Evolutionary conservation across 805 yeast genomes (phyloP), one percentile per base, ranked within the genome.

Genomic region (Kodamaea sagamina): DNA sequence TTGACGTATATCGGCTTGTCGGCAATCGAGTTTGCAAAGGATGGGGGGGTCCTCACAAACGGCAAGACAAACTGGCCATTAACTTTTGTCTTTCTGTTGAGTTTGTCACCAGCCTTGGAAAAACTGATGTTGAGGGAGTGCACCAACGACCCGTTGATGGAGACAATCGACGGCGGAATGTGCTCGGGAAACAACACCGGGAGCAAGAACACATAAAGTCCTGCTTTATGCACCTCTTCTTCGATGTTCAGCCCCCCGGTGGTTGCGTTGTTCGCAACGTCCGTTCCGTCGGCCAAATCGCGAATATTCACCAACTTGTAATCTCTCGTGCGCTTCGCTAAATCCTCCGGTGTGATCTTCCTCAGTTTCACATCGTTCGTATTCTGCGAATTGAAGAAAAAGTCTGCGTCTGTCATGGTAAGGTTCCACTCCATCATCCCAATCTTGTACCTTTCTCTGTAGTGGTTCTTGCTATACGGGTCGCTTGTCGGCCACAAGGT

Each of bases 1-100:
- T 83, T 84, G 26, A 86, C 88, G 58, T 82, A 85, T 12, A 86
- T 77, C 0, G 95, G 89, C 55, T 84, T 86, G 56, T 85, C 84
- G 4, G 79, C 68, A 6, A 78, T 75, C 3, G 80, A 74, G 26
- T 77, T 73, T 2, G 81, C 81, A 57, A 75, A 73, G 4, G 79
- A 74, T 0, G 83, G 83, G 1, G 82, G 82, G 1, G 78, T 64
- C 41, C 82, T 59, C 6, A 77, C 74, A 62, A 74, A 71, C 2
- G 82, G 81, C 25, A 78, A 53, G 32, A 65, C 56, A 47, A 58
- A 68, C 24, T 38, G 39, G 2, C 65, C 61, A 24, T 58, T 54
- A 4, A 59, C 55, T 42, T 63, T 72, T 13, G 65, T 58, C 42
- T 66, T 66, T 10, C 75, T 48, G 47, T 54, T 62, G 34, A 67